Base-by-base conservation (phyloP, 352 stramenopile species). In the Phytophthora lateralis region DNA sequence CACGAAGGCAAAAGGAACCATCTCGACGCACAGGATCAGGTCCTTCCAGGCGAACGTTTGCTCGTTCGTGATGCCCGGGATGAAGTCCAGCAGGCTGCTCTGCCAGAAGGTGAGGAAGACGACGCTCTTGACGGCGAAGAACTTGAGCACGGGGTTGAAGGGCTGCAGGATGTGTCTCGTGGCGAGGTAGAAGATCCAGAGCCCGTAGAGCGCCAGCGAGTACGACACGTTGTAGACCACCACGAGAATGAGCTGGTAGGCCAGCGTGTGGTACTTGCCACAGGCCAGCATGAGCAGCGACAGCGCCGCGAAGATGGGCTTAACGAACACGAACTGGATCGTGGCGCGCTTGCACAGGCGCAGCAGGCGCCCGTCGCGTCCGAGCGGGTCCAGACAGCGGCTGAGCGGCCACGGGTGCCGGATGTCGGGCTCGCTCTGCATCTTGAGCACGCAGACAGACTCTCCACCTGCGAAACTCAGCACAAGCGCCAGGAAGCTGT, bases 21-120 rank as follows among this genome's bases (percentile, higher is more conserved):
- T 96, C 68, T 97, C 90, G 32, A 95, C 53, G 50, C 87, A 97
- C 38, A 97, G 66, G 26, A 97, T 77, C 50, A 97, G 93, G 66
- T 97, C 88, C 53, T 97, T 97, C 88, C 90, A 97, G 18, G 84
- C 76, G 42, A 96, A 90, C 15, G 79, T 81, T 69, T 96, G 80
- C 55, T 94, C 78, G 55, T 88, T 89, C 12, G 83, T 91, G 63
- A 97, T 90, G 27, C 85, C 82, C 1, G 90, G 89, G 24, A 96
- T 78, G 30, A 96, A 85, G 30, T 89, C 72, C n/a, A 98, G 80
- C 35, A 96, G 55, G 26, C 91, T 63, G 46, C 74, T 93, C 60
- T 98, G 92, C 86, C 91, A 98, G 70, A 96, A 98, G 21, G 91
- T 97, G 41, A 97, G 81, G 58, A 98, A 98, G 27, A 98, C 90